Percentiles rank a stretch among this genome's conserved stretches.
phyloP scores from a whole-genome alignment of 495 filamentous ascomycete species.

The Trichoderma virens region DNA sequence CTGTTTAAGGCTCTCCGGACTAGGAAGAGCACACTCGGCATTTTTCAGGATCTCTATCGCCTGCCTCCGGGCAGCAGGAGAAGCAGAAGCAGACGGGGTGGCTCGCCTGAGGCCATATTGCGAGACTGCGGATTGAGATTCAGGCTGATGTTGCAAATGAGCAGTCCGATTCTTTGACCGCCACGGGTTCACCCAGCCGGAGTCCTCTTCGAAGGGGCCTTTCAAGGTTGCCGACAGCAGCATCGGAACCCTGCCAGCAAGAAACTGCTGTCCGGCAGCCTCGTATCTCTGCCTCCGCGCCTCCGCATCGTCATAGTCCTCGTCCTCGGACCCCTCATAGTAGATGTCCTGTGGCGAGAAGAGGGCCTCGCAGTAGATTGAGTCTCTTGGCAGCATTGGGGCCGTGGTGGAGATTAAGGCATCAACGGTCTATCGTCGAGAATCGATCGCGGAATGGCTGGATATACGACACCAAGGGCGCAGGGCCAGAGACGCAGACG shows the following conservation, averaged over 20 bases:
- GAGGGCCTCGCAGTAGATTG: constrained; percentile 38
- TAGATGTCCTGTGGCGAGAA: constrained; percentile 33
- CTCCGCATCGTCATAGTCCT: constrained; percentile 36
- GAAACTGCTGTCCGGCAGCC: constrained; percentile 48
- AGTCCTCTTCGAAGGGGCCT: constrained; percentile 51
- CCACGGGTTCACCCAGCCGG: constrained; percentile 63
- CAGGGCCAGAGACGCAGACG: neutral
- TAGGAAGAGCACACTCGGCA: constrained; percentile 21
- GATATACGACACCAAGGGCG: neutral
- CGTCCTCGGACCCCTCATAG: constrained; percentile 51
- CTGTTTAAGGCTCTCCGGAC: constrained; percentile 22
- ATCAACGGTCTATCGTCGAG: neutral
- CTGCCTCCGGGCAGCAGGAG: constrained; percentile 7
- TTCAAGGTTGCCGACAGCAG: constrained; percentile 55
- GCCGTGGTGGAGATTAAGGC: neutral
- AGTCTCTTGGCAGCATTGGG: constrained; percentile 16
- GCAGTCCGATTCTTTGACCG: constrained; percentile 14
- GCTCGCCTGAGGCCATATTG: neutral
- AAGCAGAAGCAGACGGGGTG: neutral
- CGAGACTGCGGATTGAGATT: neutral
- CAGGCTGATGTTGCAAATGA: neutral
- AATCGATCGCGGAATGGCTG: neutral
- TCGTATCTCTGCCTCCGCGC: constrained; percentile 52
- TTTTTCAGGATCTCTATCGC: constrained; percentile 14
- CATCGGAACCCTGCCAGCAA: constrained; percentile 48